phyloP scores from a whole-genome alignment of 2,329 filamentous ascomycete genomes.

The Ilyonectria sp. region DNA sequence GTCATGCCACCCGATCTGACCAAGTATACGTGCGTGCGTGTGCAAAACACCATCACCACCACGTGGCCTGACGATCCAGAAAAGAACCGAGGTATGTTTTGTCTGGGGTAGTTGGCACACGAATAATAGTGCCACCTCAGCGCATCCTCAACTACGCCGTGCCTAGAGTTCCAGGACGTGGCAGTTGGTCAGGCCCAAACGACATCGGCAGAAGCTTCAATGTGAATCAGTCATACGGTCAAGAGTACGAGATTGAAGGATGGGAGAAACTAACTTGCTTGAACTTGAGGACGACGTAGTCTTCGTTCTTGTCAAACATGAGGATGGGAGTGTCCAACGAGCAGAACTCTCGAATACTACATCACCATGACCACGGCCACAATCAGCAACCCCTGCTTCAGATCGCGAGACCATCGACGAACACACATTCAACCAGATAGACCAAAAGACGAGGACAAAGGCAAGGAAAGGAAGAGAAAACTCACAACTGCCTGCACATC shows the following conservation, averaged over 20 bases:
- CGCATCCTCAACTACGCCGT: background rate
- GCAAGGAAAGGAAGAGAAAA: slow-evolving; percentile 39
- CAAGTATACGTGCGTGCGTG: background rate
- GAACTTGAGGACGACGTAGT: slow-evolving; percentile 79
- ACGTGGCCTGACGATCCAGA: background rate
- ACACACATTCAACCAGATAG: background rate
- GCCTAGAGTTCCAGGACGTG: slow-evolving; percentile 50
- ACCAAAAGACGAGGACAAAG: slow-evolving; percentile 10
- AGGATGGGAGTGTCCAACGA: slow-evolving; percentile 80
- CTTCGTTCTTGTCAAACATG: slow-evolving; percentile 90
- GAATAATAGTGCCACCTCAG: background rate
- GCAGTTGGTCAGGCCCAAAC: slow-evolving; percentile 75
- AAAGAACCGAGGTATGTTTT: background rate
- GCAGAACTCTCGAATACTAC: slow-evolving; percentile 83
- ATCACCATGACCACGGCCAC: slow-evolving; percentile 30
- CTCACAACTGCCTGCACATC: slow-evolving; percentile 94
- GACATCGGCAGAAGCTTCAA: slow-evolving; percentile 76
- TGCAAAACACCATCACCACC: slow-evolving; percentile 7
- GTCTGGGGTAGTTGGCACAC: background rate
- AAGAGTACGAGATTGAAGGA: background rate
- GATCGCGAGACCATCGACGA: background rate
- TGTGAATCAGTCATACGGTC: slow-evolving; percentile 28
- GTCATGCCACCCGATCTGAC: slow-evolving; percentile 22
- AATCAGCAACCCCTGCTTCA: slow-evolving; percentile 22
- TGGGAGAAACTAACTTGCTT: slow-evolving; percentile 68